phyloP scores from a whole-genome alignment of 2,329 filamentous ascomycete species.

The Penicillium carneum region DNA sequence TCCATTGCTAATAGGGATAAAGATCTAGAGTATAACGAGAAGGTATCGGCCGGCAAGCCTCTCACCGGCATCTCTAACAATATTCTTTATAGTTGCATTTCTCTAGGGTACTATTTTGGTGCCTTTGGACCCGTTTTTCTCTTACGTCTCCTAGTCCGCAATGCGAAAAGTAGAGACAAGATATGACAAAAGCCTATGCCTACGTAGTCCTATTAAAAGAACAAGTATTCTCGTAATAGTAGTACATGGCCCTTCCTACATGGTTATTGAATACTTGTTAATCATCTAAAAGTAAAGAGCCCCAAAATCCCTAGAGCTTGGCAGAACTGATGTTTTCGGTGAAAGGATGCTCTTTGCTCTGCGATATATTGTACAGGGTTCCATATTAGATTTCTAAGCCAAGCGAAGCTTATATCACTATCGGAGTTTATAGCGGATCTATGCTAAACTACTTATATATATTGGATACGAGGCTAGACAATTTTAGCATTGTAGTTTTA shows the following conservation, averaged over 20 bases:
- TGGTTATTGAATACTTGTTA: neutral
- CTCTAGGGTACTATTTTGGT: too few relatives aligned
- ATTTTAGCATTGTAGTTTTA: neutral
- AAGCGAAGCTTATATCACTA: neutral
- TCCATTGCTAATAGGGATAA: too few relatives aligned
- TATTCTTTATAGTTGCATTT: too few relatives aligned
- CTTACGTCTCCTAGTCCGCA: too few relatives aligned
- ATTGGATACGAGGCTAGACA: neutral
- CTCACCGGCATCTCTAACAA: too few relatives aligned
- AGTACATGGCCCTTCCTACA: neutral
- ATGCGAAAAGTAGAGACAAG: too few relatives aligned
- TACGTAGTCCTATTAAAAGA: neutral
- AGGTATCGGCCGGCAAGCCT: too few relatives aligned
- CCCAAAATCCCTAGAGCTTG: neutral
- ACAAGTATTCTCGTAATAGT: neutral
- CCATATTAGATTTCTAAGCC: neutral
- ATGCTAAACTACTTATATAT: neutral
- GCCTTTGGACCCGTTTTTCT: slow-evolving; percentile 24
- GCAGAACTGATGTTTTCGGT: neutral
- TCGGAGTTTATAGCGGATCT: neutral
- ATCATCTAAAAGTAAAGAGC: neutral
- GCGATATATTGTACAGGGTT: neutral
- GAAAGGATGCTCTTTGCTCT: neutral
- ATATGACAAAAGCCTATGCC: too few relatives aligned
- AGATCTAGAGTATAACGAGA: too few relatives aligned